Evolutionary conservation across 768 basidiomycete genomes (phyloP), one percentile per base, ranked within the genome.

Genomic region (Clathrus columnatus): DNA sequence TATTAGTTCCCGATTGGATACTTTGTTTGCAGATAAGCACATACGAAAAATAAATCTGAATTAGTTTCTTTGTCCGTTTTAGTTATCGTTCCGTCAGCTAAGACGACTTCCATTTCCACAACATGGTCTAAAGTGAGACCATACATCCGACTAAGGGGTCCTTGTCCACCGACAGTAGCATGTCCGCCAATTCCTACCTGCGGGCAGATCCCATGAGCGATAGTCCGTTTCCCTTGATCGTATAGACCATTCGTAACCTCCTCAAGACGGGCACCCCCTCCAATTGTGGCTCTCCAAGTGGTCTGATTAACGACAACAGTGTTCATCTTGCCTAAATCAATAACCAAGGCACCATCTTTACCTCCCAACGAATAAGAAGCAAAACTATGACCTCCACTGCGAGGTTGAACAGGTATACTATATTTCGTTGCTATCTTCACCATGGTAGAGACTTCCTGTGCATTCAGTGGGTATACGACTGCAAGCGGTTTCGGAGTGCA

Each of bases 161-260:
- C 67, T 4, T 62, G 52, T 26, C 59, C 68, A 17, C 59, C 59
- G 23, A 63, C 59, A 17, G 61, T 62, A 20, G 63, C 63, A 49
- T 66, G 63, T 16, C 61, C 60, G 16, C 65, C 64, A 57, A 63
- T 61, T 0, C 68, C 65, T 5, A 69, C 68, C 20, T 61, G 61
- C 1, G 68, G 65, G 45, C 70, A 70, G 7, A 63, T 63, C 1
- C 70, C 69, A 52, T 68, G 68, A 7, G 63, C 55, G 8, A 70
- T 11, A 0, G 67, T 68, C 17, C 66, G 63, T 28, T 61, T 29
- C 43, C 62, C 55, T 4, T 56, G 42, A 36, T 63, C 36, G 49
- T 48, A 10, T 57, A 69, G 32, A 17, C 55, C 45, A 14, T 52
- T 41, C 7, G 63, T 64, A 8, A 68, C 52, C 28, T 66, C 67